Base-by-base conservation (phyloP, 1,139 yeast species). In the Arxiozyma telluris region DNA sequence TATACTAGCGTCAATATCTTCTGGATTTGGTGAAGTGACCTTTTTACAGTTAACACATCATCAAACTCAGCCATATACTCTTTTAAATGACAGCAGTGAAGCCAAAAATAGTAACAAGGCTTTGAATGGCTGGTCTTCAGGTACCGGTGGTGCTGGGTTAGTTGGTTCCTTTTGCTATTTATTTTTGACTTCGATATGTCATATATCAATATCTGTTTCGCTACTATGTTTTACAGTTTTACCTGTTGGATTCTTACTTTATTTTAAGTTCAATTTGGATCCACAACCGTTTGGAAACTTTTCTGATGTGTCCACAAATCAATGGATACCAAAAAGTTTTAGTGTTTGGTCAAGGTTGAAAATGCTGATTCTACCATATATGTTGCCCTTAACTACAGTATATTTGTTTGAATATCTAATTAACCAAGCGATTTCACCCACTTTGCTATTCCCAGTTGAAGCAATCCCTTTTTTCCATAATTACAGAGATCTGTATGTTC, bases 81-180 rank as follows among this genome's bases (percentile, higher is more conserved):
- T 96, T 2, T 74, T 93, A 50, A 83, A 87, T 50, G 97, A 96
- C 0, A 91, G 94, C 79, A 15, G n/a, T 4, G n/a, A 8, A 15
- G 21, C 15, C 4, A 12, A 12, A 23, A 30, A 20, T 5, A 75
- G 75, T 21, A 76, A 77, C 41, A 66, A 71, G 21, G 77, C 96
- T 2, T 74, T 93, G 49, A 83, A 87, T 50, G 97, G 96, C 0
- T 93, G 94, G 80, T 86, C 96, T 42, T 80, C 90, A 17, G 98
- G 98, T 0, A 93, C 98, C 0, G 98, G 98, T 0, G 95, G 89
- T 15, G 98, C 98, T 0, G 98, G 98, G 0, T 69, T 91, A 3
- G 78, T 81, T 22, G 98, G 98, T 0, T 83, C 95, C 62, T 81
- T 80, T 50, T 64, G 74, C 8, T 83, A 76, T 59, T 60, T 84